These are phyloP conservation scores for Agarophyton chilense DNA, from an alignment of 23 red algal species.

Conservation along the genomic window DNA sequence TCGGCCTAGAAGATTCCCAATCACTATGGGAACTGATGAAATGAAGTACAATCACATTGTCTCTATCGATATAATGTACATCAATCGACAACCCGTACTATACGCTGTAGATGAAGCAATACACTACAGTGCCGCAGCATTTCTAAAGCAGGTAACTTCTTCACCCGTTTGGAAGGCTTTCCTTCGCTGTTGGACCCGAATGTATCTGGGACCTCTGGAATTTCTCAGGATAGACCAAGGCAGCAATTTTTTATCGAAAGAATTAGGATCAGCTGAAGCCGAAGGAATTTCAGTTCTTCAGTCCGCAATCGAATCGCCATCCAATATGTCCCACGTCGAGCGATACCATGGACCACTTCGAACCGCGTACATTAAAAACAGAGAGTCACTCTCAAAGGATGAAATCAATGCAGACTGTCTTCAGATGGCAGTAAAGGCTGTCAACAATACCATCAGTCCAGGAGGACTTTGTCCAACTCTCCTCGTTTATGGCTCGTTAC, in stretches of 20 bases:
- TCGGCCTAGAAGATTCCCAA: conserved; percentile 12
- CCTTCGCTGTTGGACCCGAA: not conserved
- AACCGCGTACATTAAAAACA: conserved; percentile 2
- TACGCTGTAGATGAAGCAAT: conserved; percentile 31
- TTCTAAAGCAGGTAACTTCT: not conserved
- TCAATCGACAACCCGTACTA: not conserved
- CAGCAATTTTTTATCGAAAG: conserved; percentile 2
- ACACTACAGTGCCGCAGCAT: not conserved
- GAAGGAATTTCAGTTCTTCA: not conserved
- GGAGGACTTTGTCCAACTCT: conserved; percentile 29
- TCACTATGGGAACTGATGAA: conserved; percentile 34
- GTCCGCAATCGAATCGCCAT: conserved; percentile 30
- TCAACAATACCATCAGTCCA: conserved; percentile 37
- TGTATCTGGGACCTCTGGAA: conserved; percentile 23
- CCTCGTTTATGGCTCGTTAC: conserved; percentile 10
- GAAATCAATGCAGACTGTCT: conserved; percentile 10
- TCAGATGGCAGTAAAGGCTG: conserved; percentile 17
- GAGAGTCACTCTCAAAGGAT: not conserved
- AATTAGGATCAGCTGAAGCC: not conserved
- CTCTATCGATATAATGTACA: conserved; percentile 18
- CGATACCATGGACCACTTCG: conserved; percentile 26
- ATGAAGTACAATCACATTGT: conserved; percentile 36
- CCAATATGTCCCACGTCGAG: conserved; percentile 42
- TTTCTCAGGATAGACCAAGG: conserved; percentile 17
- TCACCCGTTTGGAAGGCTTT: not conserved